phyloP scores from a whole-genome alignment of 805 yeast species.

The Phaffomyces opuntiae region DNA sequence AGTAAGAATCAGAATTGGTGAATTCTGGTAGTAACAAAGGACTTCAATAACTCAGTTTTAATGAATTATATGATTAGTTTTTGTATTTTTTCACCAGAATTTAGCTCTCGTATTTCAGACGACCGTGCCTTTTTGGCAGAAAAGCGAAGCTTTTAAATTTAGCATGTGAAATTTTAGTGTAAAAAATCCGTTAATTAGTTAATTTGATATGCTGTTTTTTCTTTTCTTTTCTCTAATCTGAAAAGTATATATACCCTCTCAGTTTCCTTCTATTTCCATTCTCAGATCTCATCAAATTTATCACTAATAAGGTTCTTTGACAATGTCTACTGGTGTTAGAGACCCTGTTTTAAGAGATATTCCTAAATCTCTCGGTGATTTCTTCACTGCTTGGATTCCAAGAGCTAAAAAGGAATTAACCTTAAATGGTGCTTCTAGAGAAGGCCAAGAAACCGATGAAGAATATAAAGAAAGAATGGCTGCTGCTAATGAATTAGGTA shows the following conservation, averaged over 20 bases:
- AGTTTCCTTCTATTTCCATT: neutral
- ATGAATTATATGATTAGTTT: neutral
- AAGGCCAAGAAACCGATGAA: slow-evolving; percentile 24
- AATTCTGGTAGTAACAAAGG: too few relatives aligned
- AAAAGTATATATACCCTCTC: too few relatives aligned
- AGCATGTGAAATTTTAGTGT: neutral
- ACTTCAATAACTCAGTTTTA: too few relatives aligned
- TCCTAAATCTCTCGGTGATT: slow-evolving; percentile 34
- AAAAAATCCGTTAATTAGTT: too few relatives aligned
- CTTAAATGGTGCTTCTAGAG: slow-evolving; percentile 23
- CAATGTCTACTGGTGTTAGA: neutral
- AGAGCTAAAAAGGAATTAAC: slow-evolving; percentile 39
- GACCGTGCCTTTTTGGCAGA: neutral
- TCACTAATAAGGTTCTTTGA: neutral
- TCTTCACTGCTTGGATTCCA: slow-evolving; percentile 35
- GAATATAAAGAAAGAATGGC: slow-evolving; percentile 16
- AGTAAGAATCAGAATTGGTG: too few relatives aligned
- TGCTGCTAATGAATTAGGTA: slow-evolving; percentile 14
- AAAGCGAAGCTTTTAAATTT: neutral
- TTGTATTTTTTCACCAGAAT: too few relatives aligned
- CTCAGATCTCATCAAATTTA: neutral
- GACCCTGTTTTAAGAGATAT: slow-evolving; percentile 36
- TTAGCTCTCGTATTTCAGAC: too few relatives aligned
- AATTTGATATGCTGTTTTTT: too few relatives aligned
- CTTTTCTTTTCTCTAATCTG: too few relatives aligned